phyloP scores from a whole-genome alignment of 768 basidiomycete species.

The Tricholoma saponaceum region DNA sequence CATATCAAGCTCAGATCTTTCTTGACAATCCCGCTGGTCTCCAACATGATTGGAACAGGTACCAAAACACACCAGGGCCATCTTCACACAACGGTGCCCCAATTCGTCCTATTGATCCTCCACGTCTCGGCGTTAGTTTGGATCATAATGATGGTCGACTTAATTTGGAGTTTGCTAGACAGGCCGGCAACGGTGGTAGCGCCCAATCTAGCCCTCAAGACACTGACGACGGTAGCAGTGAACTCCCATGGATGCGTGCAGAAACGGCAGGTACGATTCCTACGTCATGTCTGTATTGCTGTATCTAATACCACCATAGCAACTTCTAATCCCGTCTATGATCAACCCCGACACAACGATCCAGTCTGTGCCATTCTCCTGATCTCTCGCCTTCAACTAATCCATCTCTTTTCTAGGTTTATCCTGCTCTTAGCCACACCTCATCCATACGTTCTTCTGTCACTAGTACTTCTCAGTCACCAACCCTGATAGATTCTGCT shows the following conservation, averaged over 20 bases:
- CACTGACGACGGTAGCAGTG: constrained; percentile 47
- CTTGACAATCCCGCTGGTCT: constrained; percentile 36
- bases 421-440: constrained; percentile 41
- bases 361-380: constrained; percentile 4
- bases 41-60: constrained; percentile 24
- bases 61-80: constrained; percentile 23
- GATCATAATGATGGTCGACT: constrained; percentile 56
- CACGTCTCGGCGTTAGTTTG: constrained; percentile 37
- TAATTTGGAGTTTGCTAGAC: constrained; percentile 48
- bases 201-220: constrained; percentile 34
- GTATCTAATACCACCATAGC: not conserved
- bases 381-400: not conserved
- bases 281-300: constrained; percentile 7
- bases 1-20: constrained; percentile 76
- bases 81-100: constrained; percentile 23
- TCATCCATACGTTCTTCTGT: constrained; percentile 39
- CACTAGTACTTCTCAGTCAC: constrained; percentile 31
- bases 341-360: constrained; percentile 26
- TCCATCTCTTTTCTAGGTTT: constrained; percentile 22
- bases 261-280: constrained; percentile 39
- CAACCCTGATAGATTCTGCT: constrained; percentile 17
- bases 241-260: constrained; percentile 53
- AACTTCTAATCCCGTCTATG: constrained; percentile 17
- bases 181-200: constrained; percentile 13
- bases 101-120: constrained; percentile 23